A percentile compares a stretch with the other conserved stretches of the same genome.
These are phyloP conservation scores for Sporothrix pallida DNA, from an alignment of 2,329 filamentous ascomycete species.

Conservation along the genomic window DNA sequence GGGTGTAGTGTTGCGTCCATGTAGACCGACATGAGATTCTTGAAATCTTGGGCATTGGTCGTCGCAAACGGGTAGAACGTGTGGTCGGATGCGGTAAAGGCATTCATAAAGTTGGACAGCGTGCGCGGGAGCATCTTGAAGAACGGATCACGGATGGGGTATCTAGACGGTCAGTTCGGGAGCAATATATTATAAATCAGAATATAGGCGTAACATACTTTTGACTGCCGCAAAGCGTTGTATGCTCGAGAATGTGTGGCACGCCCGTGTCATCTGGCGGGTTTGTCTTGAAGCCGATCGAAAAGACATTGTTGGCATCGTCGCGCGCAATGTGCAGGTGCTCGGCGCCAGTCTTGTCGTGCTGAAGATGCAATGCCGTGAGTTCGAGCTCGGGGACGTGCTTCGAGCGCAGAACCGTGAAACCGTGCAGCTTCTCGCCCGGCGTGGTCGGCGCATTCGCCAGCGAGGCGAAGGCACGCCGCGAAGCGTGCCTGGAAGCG, in stretches of 20 bases:
- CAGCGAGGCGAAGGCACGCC: conserved; percentile 46
- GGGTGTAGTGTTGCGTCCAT: conserved; percentile 92
- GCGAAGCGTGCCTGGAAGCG: conserved; percentile 14
- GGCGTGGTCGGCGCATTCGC: conserved; percentile 71
- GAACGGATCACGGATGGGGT: conserved; percentile 97
- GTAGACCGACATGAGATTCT: conserved; percentile 95
- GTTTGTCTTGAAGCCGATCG: conserved; percentile 98
- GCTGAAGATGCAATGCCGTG: conserved; percentile 85
- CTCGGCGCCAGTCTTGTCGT: conserved; percentile 94
- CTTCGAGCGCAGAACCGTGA: conserved; percentile 86
- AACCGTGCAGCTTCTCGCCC: conserved; percentile 89
- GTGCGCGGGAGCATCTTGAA: conserved; percentile 99
- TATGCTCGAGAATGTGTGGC: conserved; percentile 97
- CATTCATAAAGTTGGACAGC: conserved; percentile 99
- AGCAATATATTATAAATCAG: too few relatives aligned
- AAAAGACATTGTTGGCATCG: conserved; percentile 99
- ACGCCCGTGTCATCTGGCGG: conserved; percentile 95
- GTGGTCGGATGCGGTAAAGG: conserved; percentile 94
- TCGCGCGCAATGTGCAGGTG: conserved; percentile 95
- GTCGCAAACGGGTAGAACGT: conserved; percentile 98
- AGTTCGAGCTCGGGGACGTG: conserved; percentile 93
- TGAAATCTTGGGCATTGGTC: conserved; percentile 92
- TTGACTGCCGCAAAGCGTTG: conserved; percentile 91
- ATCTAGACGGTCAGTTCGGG: conserved; percentile 56
- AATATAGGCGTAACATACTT: conserved; percentile 62